Conservation (phyloP, 2,329 filamentous ascomycete genomes). For the Fusarium albosuccineum region DNA sequence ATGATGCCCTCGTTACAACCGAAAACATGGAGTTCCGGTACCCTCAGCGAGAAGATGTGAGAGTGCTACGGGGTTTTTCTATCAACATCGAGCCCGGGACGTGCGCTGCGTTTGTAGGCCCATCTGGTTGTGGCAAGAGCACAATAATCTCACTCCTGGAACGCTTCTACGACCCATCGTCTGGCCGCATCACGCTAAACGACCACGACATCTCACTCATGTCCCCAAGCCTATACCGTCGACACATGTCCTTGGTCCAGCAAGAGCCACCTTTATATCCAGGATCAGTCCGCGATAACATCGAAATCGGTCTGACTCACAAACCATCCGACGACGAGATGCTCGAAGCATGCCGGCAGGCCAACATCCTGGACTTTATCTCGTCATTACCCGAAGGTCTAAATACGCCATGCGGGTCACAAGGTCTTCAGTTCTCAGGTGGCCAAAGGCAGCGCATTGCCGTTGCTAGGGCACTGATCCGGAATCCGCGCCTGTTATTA, state of each 20-base stretch:
- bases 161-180: conserved; percentile 56
- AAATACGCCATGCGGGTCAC: background rate
- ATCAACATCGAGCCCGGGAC: conserved; percentile 56
- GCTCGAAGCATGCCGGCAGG: background rate
- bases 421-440: background rate
- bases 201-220: conserved; percentile 49
- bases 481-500: conserved; percentile 13
- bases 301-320: conserved; percentile 52
- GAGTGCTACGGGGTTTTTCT: conserved; percentile 56
- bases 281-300: conserved; percentile 85
- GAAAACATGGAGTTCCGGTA: conserved; percentile 72
- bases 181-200: conserved; percentile 55
- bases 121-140: conserved; percentile 65
- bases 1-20: conserved; percentile 57
- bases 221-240: conserved; percentile 61
- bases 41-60: conserved; percentile 56
- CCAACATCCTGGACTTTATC: conserved; percentile 3
- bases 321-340: background rate
- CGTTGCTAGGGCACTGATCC: conserved; percentile 1
- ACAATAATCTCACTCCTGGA: conserved; percentile 67
- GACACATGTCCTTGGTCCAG: conserved; percentile 65
- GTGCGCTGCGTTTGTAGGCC: conserved; percentile 65
- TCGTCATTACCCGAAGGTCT: conserved; percentile 5
- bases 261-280: conserved; percentile 77
- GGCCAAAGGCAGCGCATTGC: conserved; percentile 15